Percentiles rank a stretch among this genome's conserved stretches.
These are phyloP conservation scores for Boletus subparvulus DNA, from an alignment of 768 basidiomycete species.

Conservation along the genomic window DNA sequence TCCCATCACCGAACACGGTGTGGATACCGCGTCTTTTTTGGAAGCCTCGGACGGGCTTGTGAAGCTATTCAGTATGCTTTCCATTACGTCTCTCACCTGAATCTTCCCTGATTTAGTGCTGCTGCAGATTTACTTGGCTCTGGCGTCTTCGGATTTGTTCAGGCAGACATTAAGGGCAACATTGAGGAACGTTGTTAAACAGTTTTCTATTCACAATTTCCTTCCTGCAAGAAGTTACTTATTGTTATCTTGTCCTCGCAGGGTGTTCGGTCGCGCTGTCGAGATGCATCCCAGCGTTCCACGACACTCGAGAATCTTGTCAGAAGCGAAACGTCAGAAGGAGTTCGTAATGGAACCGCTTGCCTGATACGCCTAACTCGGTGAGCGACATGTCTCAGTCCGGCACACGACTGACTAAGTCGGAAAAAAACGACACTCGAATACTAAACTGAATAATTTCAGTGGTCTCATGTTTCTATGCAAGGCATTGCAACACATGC, in stretches of 20 bases:
- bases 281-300: conserved; percentile 42
- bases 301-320: conserved; percentile 63
- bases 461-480: conserved; percentile 72
- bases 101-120: conserved; percentile 14
- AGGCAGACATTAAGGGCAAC: conserved; percentile 67
- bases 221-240: conserved; percentile 10
- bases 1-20: conserved; percentile 67
- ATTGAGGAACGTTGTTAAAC: conserved; percentile 47
- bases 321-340: conserved; percentile 44
- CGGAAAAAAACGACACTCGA: conserved; percentile 6
- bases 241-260: conserved; percentile 29
- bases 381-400: conserved; percentile 36
- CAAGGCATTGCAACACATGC: conserved; percentile 65
- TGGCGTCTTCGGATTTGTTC: conserved; percentile 71
- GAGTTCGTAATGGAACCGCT: conserved; percentile 50
- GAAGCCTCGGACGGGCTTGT: conserved; percentile 88
- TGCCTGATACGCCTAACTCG: conserved; percentile 67
- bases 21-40: conserved; percentile 78
- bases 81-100: conserved; percentile 22
- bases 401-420: not conserved
- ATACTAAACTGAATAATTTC: conserved; percentile 2
- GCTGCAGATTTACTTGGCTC: conserved; percentile 62
- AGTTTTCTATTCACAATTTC: conserved; percentile 13
- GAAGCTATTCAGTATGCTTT: conserved; percentile 60
- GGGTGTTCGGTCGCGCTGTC: conserved; percentile 65